Percentiles rank a stretch among this genome's conserved stretches.
Conservation (phyloP, 1,284 basidiomycete species). For the Rhodotorula sp. region DNA sequence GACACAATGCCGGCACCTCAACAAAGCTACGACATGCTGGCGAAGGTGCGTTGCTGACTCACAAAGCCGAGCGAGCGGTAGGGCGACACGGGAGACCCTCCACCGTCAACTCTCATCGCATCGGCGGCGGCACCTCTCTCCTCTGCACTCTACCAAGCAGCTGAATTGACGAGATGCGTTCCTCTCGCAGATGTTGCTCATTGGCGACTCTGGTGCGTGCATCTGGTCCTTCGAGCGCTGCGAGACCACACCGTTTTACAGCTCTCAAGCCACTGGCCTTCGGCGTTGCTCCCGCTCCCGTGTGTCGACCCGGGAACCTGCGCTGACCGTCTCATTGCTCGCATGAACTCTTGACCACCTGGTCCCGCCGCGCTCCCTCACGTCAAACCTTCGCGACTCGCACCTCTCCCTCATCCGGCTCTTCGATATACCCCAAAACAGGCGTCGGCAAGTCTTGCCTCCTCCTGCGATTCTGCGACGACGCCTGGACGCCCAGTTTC, state of each 20-base stretch:
- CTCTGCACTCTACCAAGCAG: neutral
- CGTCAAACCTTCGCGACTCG: neutral
- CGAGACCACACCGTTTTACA: conserved; percentile 3
- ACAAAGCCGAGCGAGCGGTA: neutral
- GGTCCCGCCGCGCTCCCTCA: neutral
- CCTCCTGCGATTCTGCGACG: conserved; percentile 97
- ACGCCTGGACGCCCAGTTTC: conserved; percentile 99
- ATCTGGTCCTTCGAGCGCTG: neutral
- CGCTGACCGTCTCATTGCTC: conserved; percentile 2
- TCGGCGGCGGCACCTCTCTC: neutral
- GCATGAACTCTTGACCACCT: neutral
- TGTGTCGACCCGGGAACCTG: neutral
- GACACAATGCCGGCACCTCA: conserved; percentile 23
- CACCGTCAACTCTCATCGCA: neutral
- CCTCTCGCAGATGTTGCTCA: conserved; percentile 72
- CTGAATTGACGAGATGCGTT: neutral
- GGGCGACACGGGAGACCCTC: neutral
- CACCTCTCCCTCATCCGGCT: neutral
- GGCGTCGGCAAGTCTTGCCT: conserved; percentile 94
- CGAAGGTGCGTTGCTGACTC: conserved; percentile 24
- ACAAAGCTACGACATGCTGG: conserved; percentile 40
- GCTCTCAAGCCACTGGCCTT: neutral
- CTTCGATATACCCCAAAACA: conserved; percentile 7
- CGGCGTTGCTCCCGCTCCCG: neutral
- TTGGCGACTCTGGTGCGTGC: conserved; percentile 84